Conservation (phyloP, 129 eudicot genomes). For the Saussurea involucrata region DNA sequence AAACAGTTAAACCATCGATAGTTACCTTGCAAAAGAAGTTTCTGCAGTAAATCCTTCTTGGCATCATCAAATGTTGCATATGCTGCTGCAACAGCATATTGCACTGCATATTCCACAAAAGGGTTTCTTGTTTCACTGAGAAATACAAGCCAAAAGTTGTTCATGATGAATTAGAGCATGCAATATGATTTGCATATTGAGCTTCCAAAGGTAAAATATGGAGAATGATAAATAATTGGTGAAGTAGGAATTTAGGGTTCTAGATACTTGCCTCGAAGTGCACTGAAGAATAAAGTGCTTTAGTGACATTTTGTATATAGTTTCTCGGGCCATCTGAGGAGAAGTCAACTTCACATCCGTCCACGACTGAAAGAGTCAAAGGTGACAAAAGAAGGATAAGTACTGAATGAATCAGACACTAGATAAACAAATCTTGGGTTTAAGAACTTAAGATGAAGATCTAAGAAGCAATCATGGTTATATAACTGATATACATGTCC, state of each 20-base stretch:
- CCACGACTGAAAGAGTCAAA: slow-evolving; percentile 84
- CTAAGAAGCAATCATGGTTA: background rate
- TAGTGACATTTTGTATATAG: slow-evolving; percentile 71
- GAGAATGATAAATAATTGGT: background rate
- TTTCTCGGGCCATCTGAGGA: slow-evolving; percentile 89
- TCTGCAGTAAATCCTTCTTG: slow-evolving; percentile 55
- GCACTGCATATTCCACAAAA: slow-evolving; percentile 93
- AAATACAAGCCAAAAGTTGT: slow-evolving; percentile 13
- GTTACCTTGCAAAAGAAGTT: slow-evolving; percentile 73
- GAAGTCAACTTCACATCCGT: slow-evolving; percentile 86
- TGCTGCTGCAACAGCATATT: slow-evolving; percentile 89
- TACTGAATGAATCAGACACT: background rate
- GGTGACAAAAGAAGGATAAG: background rate
- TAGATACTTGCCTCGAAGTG: slow-evolving; percentile 62
- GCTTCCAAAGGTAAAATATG: background rate
- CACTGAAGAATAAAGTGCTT: slow-evolving; percentile 62
- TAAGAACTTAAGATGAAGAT: background rate
- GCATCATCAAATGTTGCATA: slow-evolving; percentile 51
- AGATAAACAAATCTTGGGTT: background rate
- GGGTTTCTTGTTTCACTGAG: slow-evolving; percentile 80
- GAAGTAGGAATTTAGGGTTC: background rate
- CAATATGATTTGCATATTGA: background rate
- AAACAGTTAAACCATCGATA: background rate
- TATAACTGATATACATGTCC: background rate
- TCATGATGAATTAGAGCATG: slow-evolving; percentile 5